Evolutionary conservation across 2,329 filamentous ascomycete genomes (phyloP), one percentile per base, ranked within the genome.

Genomic region (Cladosporium phlei): DNA sequence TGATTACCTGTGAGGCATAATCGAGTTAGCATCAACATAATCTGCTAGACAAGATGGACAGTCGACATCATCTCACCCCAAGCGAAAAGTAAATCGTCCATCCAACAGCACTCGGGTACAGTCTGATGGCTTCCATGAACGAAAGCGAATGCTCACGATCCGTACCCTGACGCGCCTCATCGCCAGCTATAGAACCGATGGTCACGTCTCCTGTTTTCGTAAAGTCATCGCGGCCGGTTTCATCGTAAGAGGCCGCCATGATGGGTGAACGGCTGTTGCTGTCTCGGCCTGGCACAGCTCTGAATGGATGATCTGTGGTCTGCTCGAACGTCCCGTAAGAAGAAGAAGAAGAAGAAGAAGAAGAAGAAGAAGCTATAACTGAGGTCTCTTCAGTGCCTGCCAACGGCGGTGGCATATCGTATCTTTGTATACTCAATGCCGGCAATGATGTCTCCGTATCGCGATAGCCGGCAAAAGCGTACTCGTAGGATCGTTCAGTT

Each of bases 31-130:
- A n/a, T 25, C 6, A 17, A 12, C 8, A 4, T 16, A 16, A n/a
- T 25, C 3, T 3, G 16, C 1, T 16, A 11, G 11, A 39, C 12
- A 16, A 6, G 16, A 28, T 10, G 7, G 17, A 3, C 4, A n/a
- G n/a, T n/a, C n/a, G n/a, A n/a, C n/a, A n/a, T n/a, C 12, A n/a
- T n/a, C 33, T 76, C 28, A 82, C 75, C 5, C 77, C 77, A 2
- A 80, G 64, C 4, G 75, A 79, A 52, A 83, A 78, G 56, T 79
- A 80, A 32, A 73, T 67, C 6, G 76, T 79, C 79, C 79, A 83
- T 63, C 60, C 65, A 5, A 70, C 65, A 4, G 72, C 72, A 30
- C 66, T 66, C 0, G 70, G 71, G 49, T 75, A 75, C 6, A 69
- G 57, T 52, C 63, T 69, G 11, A 72, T 43, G 4, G 70, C 69